phyloP scores from a whole-genome alignment of 345 rosid genomes.

The Odontarrhena argentea region DNA sequence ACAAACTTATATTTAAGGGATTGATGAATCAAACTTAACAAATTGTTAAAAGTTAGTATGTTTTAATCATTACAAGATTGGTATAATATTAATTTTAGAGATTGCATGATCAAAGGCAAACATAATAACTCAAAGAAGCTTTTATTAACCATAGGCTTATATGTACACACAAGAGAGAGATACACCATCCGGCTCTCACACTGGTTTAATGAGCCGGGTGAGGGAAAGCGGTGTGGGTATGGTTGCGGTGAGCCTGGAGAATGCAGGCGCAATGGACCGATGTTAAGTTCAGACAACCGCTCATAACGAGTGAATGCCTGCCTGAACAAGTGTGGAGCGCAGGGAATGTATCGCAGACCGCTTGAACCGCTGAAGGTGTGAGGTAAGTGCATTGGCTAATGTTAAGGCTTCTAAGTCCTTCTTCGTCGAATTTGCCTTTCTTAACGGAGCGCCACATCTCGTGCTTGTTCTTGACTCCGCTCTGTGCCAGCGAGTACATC shows the following conservation, averaged over 20 bases:
- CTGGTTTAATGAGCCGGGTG: constrained; percentile 36
- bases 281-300: constrained; percentile 82
- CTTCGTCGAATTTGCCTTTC: constrained; percentile 50
- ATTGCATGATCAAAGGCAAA: constrained; percentile 18
- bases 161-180: constrained; percentile 28
- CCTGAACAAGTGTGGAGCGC: constrained; percentile 95
- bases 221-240: constrained; percentile 21
- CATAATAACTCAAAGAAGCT: constrained; percentile 13
- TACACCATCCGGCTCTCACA: constrained; percentile 22
- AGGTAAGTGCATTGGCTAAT: constrained; percentile 98
- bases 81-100: not conserved
- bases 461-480: constrained; percentile 68
- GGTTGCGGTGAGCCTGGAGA: constrained; percentile 64
- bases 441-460: constrained; percentile 57
- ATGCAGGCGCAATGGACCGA: constrained; percentile 95
- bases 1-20: not conserved
- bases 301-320: constrained; percentile 92
- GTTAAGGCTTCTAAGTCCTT: constrained; percentile 83
- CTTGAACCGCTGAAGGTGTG: constrained; percentile 93
- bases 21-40: constrained; percentile 6
- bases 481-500: constrained; percentile 75
- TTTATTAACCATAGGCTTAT: constrained; percentile 19
- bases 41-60: not conserved
- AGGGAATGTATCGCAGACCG: constrained; percentile 88
- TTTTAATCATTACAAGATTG: constrained; percentile 14